Percentiles rank a stretch among this genome's conserved stretches.
Conservation (phyloP, 2,329 filamentous ascomycete genomes). For the Beauveria bassiana region DNA sequence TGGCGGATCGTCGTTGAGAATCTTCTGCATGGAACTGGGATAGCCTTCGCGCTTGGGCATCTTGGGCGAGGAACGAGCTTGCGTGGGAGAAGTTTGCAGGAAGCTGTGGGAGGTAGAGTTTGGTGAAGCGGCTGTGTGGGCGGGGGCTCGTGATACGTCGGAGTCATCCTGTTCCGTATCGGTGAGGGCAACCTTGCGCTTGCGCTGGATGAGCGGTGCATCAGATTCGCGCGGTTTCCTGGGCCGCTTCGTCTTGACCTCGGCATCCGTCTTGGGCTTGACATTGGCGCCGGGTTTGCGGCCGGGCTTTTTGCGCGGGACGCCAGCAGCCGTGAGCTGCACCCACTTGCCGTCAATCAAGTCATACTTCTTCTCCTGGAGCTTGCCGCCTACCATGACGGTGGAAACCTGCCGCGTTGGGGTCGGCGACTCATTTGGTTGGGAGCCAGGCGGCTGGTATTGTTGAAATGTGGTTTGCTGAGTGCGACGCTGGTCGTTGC, state of each 20-base stretch:
- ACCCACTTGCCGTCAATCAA: constrained; percentile 34
- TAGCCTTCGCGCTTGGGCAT: constrained; percentile 44
- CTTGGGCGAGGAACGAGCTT: constrained; percentile 35
- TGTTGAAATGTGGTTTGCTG: constrained; percentile 22
- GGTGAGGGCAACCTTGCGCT: constrained; percentile 41
- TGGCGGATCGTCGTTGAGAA: constrained; percentile 46
- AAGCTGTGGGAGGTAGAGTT: constrained; percentile 19
- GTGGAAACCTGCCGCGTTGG: constrained; percentile 11
- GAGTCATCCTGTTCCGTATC: constrained; percentile 28
- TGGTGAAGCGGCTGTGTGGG: constrained; percentile 13
- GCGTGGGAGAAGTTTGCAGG: constrained; percentile 18
- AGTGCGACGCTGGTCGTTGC: constrained; percentile 28
- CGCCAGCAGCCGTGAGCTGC: constrained; percentile 48
- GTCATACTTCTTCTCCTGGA: constrained; percentile 23
- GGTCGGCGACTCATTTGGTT: constrained; percentile 24
- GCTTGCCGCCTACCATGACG: constrained; percentile 4
- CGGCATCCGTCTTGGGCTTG: constrained; percentile 34
- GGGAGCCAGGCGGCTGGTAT: constrained; percentile 18
- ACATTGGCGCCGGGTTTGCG: constrained; percentile 54
- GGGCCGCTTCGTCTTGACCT: constrained; percentile 42
- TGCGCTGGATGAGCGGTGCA: constrained; percentile 45
- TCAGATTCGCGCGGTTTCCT: constrained; percentile 54
- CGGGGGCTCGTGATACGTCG: constrained; percentile 12
- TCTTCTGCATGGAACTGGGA: constrained; percentile 46
- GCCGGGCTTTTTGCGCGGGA: constrained; percentile 56